Conservation (phyloP, 306 rosid species). For the Vigna trinervia region DNA sequence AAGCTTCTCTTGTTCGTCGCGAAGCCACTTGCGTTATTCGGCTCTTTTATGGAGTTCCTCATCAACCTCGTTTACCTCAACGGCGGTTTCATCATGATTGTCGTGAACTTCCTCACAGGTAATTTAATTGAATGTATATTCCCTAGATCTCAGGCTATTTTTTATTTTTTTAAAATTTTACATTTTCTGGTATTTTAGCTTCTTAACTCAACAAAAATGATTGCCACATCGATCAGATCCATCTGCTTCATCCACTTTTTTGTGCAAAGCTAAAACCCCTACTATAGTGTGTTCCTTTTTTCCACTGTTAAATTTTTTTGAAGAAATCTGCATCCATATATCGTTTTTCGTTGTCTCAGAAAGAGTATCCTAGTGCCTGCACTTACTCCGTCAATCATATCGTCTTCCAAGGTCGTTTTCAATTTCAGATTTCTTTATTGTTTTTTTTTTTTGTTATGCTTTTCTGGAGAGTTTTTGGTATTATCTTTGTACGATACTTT, state of each 20-base stretch:
- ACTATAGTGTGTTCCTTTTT: not conserved
- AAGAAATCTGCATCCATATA: not conserved
- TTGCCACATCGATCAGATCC: not conserved
- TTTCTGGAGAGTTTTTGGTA: no score
- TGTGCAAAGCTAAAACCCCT: not conserved
- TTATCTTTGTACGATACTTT: no score
- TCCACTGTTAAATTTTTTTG: no score
- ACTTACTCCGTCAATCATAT: no score
- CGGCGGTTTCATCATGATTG: conserved; percentile 44
- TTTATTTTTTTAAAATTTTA: not conserved
- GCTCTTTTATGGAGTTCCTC: conserved; percentile 48
- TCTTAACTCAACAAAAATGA: not conserved
- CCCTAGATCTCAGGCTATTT: not conserved
- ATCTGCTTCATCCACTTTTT: not conserved
- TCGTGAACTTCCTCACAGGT: conserved; percentile 59
- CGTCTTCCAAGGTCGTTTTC: no score
- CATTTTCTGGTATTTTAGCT: not conserved
- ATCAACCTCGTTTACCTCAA: conserved; percentile 58
- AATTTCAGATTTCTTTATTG: no score
- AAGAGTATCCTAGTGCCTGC: not conserved
- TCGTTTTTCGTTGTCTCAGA: not conserved
- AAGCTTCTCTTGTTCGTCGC: conserved; percentile 47
- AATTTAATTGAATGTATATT: not conserved
- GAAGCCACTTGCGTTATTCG: conserved; percentile 52
- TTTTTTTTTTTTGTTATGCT: no score